Conservation (phyloP, 441 rosid genomes). For the Populus hybrid region DNA sequence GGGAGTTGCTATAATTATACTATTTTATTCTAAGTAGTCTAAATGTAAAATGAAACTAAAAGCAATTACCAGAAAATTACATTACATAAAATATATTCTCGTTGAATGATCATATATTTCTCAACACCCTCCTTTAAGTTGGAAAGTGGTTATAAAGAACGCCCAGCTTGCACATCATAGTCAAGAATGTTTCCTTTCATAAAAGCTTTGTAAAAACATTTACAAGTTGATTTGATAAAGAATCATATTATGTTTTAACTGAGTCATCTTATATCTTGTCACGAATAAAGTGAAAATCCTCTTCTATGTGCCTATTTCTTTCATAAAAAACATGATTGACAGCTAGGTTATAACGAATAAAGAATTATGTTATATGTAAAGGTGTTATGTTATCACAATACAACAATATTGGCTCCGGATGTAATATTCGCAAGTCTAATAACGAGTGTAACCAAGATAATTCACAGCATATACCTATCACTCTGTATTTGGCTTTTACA, state of each 20-base stretch:
- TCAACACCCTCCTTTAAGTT: neutral
- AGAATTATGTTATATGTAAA: neutral
- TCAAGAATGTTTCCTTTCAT: neutral
- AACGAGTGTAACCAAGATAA: neutral
- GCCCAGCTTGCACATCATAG: neutral
- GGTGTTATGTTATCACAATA: neutral
- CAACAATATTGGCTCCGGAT: neutral
- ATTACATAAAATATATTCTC: no score
- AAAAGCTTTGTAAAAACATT: neutral
- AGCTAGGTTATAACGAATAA: neutral
- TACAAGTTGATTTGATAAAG: no score
- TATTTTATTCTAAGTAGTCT: no score
- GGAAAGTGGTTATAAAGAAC: neutral
- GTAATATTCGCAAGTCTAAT: neutral
- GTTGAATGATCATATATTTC: neutral
- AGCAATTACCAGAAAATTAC: no score
- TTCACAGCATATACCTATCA: neutral
- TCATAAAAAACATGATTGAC: no score
- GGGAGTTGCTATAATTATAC: no score
- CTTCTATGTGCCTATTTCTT: no score
- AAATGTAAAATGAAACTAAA: no score
- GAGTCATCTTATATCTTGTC: no score
- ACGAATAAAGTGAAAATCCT: no score
- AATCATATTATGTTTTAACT: no score
- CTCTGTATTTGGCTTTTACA: neutral